Base-by-base conservation (phyloP, 2,329 filamentous ascomycete genomes). In the Claviceps pazoutovae region DNA sequence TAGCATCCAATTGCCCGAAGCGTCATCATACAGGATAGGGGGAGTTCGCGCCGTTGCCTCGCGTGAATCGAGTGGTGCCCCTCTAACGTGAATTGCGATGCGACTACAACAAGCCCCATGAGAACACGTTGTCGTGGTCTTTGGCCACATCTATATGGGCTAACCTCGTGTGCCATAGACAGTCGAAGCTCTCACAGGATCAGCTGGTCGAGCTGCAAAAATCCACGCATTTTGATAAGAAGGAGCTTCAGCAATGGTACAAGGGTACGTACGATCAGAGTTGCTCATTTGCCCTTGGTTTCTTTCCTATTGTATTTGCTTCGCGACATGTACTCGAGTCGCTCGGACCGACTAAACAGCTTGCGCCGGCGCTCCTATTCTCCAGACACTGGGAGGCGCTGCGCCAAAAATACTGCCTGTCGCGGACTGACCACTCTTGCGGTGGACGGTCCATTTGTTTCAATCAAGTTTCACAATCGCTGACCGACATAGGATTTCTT, bases 161-260 rank as follows among this genome's bases (percentile, higher is more conserved):
- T 44, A 26, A 44, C 14, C 6, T 26, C 21, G 5, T 11, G 48
- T 42, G 42, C 48, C 9, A 37, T 49, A 98, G 93, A 73, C 93
- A 97, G 77, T 97, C 91, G 62, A 98, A 97, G 76, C 85, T 98
- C 67, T 95, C 90, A 54, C 88, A 93, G 68, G 86, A 95, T 70
- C 89, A 98, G 78, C 86, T 98, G 65, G 81, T 80, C 59, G 93
- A 98, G 71, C 82, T 98, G 60, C 90, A 97, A 68, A 93, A 88
- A 75, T 89, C 89, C 55, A 98, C 93, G 57, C 89, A 97, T 71
- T 98, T 98, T 66, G 93, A 98, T 72, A 96, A 96, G 83, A 97
- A 97, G 76, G 93, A 98, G 72, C 72, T 98, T 66, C 93, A 98
- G 69, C 91, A 97, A 82, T 98, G 93, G 93, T 97, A 98, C 73